Evolutionary conservation across 164 flowering plant species (phyloP).

Genomic region (Taxillus chinensis): DNA sequence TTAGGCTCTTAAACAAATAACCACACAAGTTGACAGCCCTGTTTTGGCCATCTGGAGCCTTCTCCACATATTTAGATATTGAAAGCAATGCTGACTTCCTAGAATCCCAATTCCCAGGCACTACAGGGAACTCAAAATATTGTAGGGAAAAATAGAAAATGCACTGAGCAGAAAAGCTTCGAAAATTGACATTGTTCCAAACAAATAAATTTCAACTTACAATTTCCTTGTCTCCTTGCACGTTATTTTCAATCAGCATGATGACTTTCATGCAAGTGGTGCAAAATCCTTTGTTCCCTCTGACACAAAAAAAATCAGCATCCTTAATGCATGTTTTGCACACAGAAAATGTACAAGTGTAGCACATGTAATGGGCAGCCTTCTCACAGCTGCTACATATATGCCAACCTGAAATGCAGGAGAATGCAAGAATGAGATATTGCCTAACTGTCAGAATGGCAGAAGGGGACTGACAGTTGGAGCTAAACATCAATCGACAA

Average conservation of each 20-base stretch:
- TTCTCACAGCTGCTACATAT: slow-evolving; percentile 4
- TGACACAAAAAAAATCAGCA: slow-evolving; percentile 1
- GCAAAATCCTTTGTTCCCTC: slow-evolving; percentile 2
- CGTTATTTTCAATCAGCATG: slow-evolving; percentile 1
- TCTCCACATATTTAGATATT: no score
- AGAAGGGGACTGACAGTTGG: no score
- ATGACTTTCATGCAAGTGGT: neutral
- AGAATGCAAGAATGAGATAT: neutral
- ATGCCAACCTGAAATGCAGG: slow-evolving; percentile 2
- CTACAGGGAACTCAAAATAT: no score
- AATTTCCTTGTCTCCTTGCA: neutral
- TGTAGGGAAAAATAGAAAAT: no score
- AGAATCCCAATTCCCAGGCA: neutral
- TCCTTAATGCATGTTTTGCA: slow-evolving; percentile 1
- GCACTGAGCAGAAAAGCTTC: no score
- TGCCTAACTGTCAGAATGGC: no score
- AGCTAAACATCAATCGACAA: no score
- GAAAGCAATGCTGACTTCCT: neutral
- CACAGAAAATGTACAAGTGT: slow-evolving; percentile 5
- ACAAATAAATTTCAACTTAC: neutral
- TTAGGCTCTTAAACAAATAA: neutral
- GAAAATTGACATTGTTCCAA: neutral
- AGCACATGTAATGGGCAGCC: slow-evolving; percentile 3
- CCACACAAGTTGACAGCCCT: neutral
- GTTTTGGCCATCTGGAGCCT: neutral